Conservation (phyloP, 345 rosid genomes). For the Nephelium lappaceum region DNA sequence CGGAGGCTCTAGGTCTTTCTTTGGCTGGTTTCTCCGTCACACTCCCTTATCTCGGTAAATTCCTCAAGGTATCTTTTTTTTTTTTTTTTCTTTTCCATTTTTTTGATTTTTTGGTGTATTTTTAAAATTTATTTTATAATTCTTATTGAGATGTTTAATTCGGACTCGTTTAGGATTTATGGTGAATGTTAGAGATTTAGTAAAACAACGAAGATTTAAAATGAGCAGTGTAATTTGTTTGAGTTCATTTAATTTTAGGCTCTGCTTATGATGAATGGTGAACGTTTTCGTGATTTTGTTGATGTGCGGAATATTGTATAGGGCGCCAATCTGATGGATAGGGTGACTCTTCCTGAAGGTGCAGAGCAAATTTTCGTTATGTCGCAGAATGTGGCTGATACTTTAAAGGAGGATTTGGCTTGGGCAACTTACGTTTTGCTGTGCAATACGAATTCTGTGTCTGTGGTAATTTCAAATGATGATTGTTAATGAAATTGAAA, state of each 20-base stretch:
- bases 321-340: constrained; percentile 58
- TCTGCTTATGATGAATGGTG: background rate
- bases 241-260: background rate
- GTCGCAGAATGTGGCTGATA: constrained; percentile 50
- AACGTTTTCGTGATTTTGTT: background rate
- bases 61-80: constrained; percentile 56
- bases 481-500: background rate
- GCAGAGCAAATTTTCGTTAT: constrained; percentile 68
- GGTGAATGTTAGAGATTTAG: background rate
- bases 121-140: too few species aligned
- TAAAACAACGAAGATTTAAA: background rate
- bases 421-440: constrained; percentile 85
- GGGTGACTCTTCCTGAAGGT: constrained; percentile 56
- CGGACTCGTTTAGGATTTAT: background rate
- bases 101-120: too few species aligned
- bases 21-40: constrained; percentile 68
- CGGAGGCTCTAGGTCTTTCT: constrained; percentile 72
- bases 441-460: constrained; percentile 73
- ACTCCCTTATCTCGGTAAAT: constrained; percentile 75
- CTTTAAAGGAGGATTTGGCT: constrained; percentile 73
- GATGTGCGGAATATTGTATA: constrained; percentile 28
- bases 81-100: background rate
- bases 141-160: background rate
- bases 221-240: too few species aligned
- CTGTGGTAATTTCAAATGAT: constrained; percentile 52